These are phyloP conservation scores for Herpotrichia juniperi DNA, from an alignment of 2,329 filamentous ascomycete genomes.

Conservation along the genomic window DNA sequence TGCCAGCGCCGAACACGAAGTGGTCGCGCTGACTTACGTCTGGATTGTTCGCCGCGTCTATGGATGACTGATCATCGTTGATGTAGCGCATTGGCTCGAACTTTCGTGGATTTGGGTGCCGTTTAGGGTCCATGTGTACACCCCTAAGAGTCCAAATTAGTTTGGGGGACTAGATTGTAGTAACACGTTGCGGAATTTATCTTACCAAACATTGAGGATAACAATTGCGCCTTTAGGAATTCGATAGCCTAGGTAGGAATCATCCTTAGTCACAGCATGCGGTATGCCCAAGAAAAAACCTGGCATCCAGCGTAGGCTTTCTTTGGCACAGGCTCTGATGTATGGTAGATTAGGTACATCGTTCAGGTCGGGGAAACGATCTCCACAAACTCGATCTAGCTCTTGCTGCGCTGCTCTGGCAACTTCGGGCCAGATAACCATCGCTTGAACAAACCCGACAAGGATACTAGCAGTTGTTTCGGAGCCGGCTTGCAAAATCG, in stretches of 20 bases:
- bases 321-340: constrained; percentile 34
- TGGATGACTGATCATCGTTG: too few relatives aligned
- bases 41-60: too few relatives aligned
- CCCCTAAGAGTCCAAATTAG: too few relatives aligned
- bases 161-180: too few relatives aligned
- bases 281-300: constrained; percentile 28
- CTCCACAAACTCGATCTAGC: constrained; percentile 35
- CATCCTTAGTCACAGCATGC: constrained; percentile 31
- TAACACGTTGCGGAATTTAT: too few relatives aligned
- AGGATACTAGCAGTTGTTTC: constrained; percentile 34
- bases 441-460: constrained; percentile 31
- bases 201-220: constrained; percentile 36
- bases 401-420: constrained; percentile 28
- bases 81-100: too few relatives aligned
- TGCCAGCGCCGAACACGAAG: too few relatives aligned
- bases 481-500: constrained; percentile 34
- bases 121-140: too few relatives aligned
- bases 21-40: too few relatives aligned
- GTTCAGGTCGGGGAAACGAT: constrained; percentile 34
- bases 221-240: constrained; percentile 46
- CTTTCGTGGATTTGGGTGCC: too few relatives aligned
- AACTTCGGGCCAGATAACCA: constrained; percentile 31
- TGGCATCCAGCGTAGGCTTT: constrained; percentile 39
- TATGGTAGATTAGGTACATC: constrained; percentile 31
- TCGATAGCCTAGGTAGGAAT: constrained; percentile 38